Evolutionary conservation across 805 yeast genomes (phyloP), one percentile per base, ranked within the genome.

Genomic region (Myxozyma geophila): DNA sequence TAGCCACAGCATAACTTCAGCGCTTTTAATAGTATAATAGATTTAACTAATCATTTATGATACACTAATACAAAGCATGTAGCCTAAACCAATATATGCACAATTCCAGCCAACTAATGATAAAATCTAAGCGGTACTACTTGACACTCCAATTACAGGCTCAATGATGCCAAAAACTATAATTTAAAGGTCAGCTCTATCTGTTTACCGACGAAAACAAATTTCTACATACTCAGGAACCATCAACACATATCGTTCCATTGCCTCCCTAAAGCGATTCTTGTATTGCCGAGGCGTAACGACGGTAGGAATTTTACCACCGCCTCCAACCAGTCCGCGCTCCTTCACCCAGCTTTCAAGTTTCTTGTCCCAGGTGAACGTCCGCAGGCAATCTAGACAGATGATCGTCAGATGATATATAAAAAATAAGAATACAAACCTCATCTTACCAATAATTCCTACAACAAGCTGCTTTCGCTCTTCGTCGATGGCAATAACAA

Each of bases 331-430:
- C 43, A 95, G 79, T 0, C 93, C 92, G 71, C 90, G 89, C 61
- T 96, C 99, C 74, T 95, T 95, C 43, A 95, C 99, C 99, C 99
- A 95, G 74, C 96, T 92, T 74, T 95, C 99, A 35, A 95, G 84
- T 76, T 92, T 95, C 76, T 95, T 95, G 72, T 95, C 99, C 99
- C 99, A 95, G 0, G 99, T 95, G 72, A 93, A 95, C 0, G 99
- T 92, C 63, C 99, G 78, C 50, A 95, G 86, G 80, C 96, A 95
- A 75, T 95, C 90, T 70, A 28, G 21, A 19, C 2, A 33, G 15
- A 19, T 7, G 7, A 15, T 9, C 19, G 53, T 47, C 47, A 59
- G 51, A 8, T 7, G 6, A 39, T 13, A 13, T 9, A 28, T 7
- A 10, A 10, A 23, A 19, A 37, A 17, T 13, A 12, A 21, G n/a